These are phyloP conservation scores for Apiospora sp. DNA, from an alignment of 2,329 filamentous ascomycete genomes.

Conservation along the genomic window DNA sequence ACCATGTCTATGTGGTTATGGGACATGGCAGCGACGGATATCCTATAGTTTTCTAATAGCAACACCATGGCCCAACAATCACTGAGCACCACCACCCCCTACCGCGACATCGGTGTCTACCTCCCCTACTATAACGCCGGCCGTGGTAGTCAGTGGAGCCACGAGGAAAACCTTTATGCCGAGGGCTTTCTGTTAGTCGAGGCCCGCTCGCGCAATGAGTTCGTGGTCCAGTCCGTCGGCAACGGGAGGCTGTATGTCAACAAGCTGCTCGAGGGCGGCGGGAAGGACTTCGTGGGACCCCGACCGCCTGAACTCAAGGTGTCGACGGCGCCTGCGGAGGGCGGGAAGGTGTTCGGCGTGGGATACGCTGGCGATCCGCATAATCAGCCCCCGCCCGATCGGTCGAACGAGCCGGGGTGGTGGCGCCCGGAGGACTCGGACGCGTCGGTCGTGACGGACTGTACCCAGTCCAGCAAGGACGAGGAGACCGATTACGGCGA, in stretches of 20 bases:
- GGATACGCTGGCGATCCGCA: background rate
- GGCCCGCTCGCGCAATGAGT: background rate
- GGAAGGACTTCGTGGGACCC: background rate
- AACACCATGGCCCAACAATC: background rate
- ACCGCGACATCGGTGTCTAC: background rate
- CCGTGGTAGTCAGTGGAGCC: background rate
- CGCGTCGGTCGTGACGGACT: background rate
- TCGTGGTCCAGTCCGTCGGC: slow-evolving; percentile 6
- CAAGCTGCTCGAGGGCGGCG: slow-evolving; percentile 5
- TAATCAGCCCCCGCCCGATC: background rate
- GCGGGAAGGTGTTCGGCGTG: background rate
- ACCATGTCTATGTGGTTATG: no score
- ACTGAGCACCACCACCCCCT: background rate
- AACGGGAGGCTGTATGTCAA: background rate
- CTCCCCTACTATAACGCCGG: background rate
- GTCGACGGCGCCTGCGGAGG: background rate
- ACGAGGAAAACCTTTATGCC: background rate
- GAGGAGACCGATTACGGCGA: background rate
- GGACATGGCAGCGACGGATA: no score
- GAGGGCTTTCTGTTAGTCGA: background rate
- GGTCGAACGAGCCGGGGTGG: background rate
- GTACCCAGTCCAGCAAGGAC: background rate
- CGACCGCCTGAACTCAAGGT: background rate
- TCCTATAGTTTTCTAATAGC: no score
- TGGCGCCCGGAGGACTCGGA: background rate